Evolutionary conservation across 768 basidiomycete species (phyloP).

Genomic region (Trametes sanguinea): DNA sequence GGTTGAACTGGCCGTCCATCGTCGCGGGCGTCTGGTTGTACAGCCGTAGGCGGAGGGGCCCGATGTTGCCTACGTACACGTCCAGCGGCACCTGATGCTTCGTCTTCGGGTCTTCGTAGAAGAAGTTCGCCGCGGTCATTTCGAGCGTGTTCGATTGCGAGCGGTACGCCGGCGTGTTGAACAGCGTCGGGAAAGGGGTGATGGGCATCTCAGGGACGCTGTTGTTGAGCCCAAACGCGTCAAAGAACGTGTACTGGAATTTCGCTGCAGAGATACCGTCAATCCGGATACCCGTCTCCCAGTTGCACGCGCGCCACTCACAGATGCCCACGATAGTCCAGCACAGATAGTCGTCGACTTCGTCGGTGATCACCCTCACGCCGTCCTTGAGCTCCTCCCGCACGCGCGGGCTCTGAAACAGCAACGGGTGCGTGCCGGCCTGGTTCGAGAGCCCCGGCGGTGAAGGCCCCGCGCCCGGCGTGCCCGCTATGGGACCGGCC

Average conservation of each 20-base stretch:
- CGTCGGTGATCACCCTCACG: conserved; percentile 72
- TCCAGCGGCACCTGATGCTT: conserved; percentile 71
- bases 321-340: conserved; percentile 97
- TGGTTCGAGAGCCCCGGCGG: conserved; percentile 75
- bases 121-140: conserved; percentile 86
- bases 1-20: conserved; percentile 40
- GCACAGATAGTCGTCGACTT: conserved; percentile 92
- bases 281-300: neutral
- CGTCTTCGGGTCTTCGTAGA: conserved; percentile 72
- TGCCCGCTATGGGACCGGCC: conserved; percentile 79
- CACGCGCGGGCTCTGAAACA: conserved; percentile 80
- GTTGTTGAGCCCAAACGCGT: conserved; percentile 80
- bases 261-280: conserved; percentile 55
- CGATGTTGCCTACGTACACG: conserved; percentile 87
- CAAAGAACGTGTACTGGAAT: conserved; percentile 94
- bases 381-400: conserved; percentile 83
- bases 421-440: conserved; percentile 76
- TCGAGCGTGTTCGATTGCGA: conserved; percentile 67
- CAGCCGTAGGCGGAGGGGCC: conserved; percentile 76
- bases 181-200: conserved; percentile 87
- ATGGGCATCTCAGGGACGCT: conserved; percentile 78
- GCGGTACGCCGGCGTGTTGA: conserved; percentile 76
- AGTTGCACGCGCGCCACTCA: conserved; percentile 43
- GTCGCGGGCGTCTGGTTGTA: conserved; percentile 75
- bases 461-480: conserved; percentile 69